Conservation (phyloP, 2,329 filamentous ascomycete species). For the Rhynchosporium graminicola region DNA sequence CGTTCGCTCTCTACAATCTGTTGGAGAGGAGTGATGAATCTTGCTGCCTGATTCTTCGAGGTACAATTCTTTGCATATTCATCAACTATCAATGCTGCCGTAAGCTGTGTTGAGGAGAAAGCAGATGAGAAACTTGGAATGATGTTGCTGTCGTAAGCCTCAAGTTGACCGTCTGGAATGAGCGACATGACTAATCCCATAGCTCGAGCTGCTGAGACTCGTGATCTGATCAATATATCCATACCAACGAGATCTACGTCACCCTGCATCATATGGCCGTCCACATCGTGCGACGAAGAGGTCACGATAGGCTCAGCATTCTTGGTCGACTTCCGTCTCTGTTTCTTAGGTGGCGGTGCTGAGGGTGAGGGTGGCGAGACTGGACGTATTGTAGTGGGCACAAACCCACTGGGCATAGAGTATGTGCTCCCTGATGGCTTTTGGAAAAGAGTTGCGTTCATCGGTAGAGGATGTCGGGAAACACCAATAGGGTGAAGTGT, state of each 20-base stretch:
- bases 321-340: slow-evolving; percentile 83
- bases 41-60: slow-evolving; percentile 52
- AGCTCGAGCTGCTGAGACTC: slow-evolving; percentile 82
- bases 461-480: slow-evolving; percentile 84
- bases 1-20: slow-evolving; percentile 79
- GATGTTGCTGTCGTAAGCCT: slow-evolving; percentile 65
- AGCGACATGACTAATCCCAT: slow-evolving; percentile 81
- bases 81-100: slow-evolving; percentile 80
- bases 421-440: slow-evolving; percentile 90
- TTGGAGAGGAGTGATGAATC: slow-evolving; percentile 67
- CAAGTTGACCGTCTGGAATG: slow-evolving; percentile 64
- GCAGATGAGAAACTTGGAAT: slow-evolving; percentile 68
- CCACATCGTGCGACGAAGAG: slow-evolving; percentile 86
- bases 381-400: slow-evolving; percentile 46
- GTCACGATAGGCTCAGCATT: slow-evolving; percentile 64
- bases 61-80: slow-evolving; percentile 73
- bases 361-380: slow-evolving; percentile 50
- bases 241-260: slow-evolving; percentile 92
- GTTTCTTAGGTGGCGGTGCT: slow-evolving; percentile 67
- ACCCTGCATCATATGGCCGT: slow-evolving; percentile 96
- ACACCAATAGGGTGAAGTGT: slow-evolving; percentile 91
- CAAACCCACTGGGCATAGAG: slow-evolving; percentile 52
- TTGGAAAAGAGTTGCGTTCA: slow-evolving; percentile 87
- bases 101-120: slow-evolving; percentile 83
- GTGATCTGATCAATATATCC: slow-evolving; percentile 84